Conservation (phyloP, 306 rosid species). For the Glycine tomentella region DNA sequence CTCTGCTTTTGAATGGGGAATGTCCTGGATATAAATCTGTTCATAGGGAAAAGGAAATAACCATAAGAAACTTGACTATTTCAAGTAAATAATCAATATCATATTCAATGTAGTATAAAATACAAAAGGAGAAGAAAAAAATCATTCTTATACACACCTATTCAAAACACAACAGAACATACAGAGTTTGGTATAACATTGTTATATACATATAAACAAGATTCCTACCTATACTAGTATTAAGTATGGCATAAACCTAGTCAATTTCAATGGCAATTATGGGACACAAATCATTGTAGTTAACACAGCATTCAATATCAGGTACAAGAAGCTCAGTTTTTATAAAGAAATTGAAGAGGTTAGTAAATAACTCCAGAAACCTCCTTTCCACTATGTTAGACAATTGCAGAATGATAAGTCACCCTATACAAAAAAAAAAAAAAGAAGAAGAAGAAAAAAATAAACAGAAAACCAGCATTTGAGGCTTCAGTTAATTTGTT, state of each 20-base stretch:
- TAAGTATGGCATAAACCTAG: slow-evolving; percentile 15
- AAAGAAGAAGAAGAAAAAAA: background rate
- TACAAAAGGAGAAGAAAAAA: background rate
- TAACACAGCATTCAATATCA: slow-evolving; percentile 16
- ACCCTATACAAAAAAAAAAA: background rate
- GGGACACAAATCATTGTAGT: slow-evolving; percentile 11
- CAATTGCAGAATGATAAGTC: too few species aligned
- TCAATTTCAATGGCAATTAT: slow-evolving; percentile 14
- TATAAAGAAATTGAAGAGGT: slow-evolving; percentile 2
- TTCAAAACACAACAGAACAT: slow-evolving; percentile 7
- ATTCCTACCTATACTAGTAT: background rate
- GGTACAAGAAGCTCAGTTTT: slow-evolving; percentile 4
- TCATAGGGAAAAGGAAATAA: slow-evolving; percentile 42
- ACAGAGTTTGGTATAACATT: slow-evolving; percentile 19
- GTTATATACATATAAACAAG: slow-evolving; percentile 1
- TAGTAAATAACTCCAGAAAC: too few species aligned
- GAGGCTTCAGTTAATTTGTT: slow-evolving; percentile 34
- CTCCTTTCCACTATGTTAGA: too few species aligned
- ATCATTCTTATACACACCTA: slow-evolving; percentile 5
- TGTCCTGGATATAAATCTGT: slow-evolving; percentile 88
- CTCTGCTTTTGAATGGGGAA: slow-evolving; percentile 67
- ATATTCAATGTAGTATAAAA: background rate
- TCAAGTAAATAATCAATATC: slow-evolving; percentile 34
- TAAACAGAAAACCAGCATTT: slow-evolving; percentile 13
- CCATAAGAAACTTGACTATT: slow-evolving; percentile 40